Evolutionary conservation across 441 rosid genomes (phyloP).

Genomic region (Brassica balearica): DNA sequence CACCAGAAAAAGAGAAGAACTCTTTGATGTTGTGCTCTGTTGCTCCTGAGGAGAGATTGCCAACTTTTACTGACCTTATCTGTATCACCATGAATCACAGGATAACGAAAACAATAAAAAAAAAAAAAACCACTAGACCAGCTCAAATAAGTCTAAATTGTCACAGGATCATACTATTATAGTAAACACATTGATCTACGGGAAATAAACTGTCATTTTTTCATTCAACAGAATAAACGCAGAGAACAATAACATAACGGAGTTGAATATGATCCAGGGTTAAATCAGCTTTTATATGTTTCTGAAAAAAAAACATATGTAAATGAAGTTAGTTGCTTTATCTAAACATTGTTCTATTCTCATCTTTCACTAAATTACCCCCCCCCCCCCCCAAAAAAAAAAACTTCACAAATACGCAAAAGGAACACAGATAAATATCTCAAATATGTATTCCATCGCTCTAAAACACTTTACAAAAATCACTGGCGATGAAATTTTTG

Average conservation of each 20-base stretch:
- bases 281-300: neutral
- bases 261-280: neutral
- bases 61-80: constrained; percentile 65
- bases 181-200: constrained; percentile 1
- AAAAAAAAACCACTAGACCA: neutral
- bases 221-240: neutral
- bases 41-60: constrained; percentile 62
- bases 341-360: neutral
- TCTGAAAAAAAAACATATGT: neutral
- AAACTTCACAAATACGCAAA: neutral
- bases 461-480: too few relatives aligned
- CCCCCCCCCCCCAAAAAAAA: neutral
- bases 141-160: neutral
- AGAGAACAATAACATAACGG: neutral
- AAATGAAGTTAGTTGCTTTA: neutral
- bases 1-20: constrained; percentile 81
- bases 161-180: neutral
- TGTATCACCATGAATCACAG: constrained; percentile 26
- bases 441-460: neutral
- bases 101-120: neutral
- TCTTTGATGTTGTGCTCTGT: constrained; percentile 62
- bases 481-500: too few relatives aligned
- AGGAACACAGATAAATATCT: neutral
- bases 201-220: neutral
- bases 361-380: neutral